phyloP scores from a whole-genome alignment of 1,284 basidiomycete genomes.

The Cutaneotrichosporon sp. region DNA sequence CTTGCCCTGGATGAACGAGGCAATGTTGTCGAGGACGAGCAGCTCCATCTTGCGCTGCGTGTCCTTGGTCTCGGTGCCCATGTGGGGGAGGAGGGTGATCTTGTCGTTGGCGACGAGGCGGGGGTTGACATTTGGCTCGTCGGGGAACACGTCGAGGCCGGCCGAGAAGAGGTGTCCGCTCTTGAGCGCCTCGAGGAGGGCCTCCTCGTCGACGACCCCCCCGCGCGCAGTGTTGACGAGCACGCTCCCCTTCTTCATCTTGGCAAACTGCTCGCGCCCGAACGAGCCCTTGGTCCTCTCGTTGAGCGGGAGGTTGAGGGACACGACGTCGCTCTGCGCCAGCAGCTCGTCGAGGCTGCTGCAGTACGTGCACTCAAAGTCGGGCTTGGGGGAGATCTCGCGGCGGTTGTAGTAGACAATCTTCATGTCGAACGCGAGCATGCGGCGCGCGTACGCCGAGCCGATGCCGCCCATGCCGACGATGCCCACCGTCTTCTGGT shows the following conservation, averaged over 20 bases:
- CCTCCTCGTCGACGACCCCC: slow-evolving; percentile 83
- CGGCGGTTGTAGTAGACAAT: slow-evolving; percentile 79
- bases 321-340: slow-evolving; percentile 72
- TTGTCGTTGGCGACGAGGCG: slow-evolving; percentile 75
- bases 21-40: slow-evolving; percentile 48
- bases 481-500: slow-evolving; percentile 76
- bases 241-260: slow-evolving; percentile 75
- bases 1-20: slow-evolving; percentile 46
- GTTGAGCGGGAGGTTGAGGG: slow-evolving; percentile 58
- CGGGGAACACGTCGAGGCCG: slow-evolving; percentile 86
- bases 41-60: slow-evolving; percentile 64
- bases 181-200: slow-evolving; percentile 77
- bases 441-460: slow-evolving; percentile 47
- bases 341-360: slow-evolving; percentile 70
- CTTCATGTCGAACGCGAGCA: slow-evolving; percentile 64
- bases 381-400: slow-evolving; percentile 62
- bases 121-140: slow-evolving; percentile 83
- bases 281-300: slow-evolving; percentile 74
- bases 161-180: slow-evolving; percentile 80
- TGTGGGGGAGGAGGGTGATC: slow-evolving; percentile 81
- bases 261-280: slow-evolving; percentile 72
- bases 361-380: slow-evolving; percentile 72
- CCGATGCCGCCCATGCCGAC: slow-evolving; percentile 92
- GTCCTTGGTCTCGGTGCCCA: slow-evolving; percentile 84
- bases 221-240: slow-evolving; percentile 90